Evolutionary conservation across 768 basidiomycete species (phyloP).

Genomic region (Tephrocybe sp.): DNA sequence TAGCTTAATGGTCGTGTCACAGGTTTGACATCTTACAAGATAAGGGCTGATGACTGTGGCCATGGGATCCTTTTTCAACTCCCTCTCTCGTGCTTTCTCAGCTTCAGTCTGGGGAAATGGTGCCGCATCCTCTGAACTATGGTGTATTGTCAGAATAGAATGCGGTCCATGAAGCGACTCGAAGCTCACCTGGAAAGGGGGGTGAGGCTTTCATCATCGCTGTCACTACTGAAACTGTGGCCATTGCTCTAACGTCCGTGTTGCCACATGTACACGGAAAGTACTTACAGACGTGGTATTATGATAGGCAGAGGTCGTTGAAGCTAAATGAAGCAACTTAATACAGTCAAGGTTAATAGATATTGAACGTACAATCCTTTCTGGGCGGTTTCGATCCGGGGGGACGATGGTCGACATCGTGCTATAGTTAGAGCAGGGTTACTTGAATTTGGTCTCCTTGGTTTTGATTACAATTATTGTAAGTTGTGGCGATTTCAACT

Average conservation of each 20-base stretch:
- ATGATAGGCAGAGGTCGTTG: conserved; percentile 33
- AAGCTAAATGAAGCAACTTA: conserved; percentile 5
- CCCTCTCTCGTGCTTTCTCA: conserved; percentile 48
- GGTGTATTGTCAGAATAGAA: too few relatives aligned
- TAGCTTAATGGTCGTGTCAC: conserved; percentile 58
- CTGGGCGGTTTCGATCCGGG: conserved; percentile 3
- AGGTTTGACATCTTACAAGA: conserved; percentile 53
- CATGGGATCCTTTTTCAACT: conserved; percentile 50
- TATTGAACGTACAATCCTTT: conserved; percentile 11
- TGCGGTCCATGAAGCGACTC: neutral
- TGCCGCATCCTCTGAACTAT: conserved; percentile 6
- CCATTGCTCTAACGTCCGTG: conserved; percentile 44
- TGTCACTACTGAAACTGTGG: conserved; percentile 12
- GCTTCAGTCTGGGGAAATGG: conserved; percentile 31
- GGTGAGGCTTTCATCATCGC: conserved; percentile 10
- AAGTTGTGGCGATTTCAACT: neutral
- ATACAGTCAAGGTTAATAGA: conserved; percentile 1
- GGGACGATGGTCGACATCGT: neutral
- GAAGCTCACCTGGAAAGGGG: conserved; percentile 14
- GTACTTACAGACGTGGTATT: conserved; percentile 55
- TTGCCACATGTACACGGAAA: conserved; percentile 35
- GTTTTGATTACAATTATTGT: neutral
- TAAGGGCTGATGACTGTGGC: conserved; percentile 48
- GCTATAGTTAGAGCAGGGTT: conserved; percentile 1
- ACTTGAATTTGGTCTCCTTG: conserved; percentile 1